phyloP scores from a whole-genome alignment of 345 rosid species.

The Camelina neglecta region DNA sequence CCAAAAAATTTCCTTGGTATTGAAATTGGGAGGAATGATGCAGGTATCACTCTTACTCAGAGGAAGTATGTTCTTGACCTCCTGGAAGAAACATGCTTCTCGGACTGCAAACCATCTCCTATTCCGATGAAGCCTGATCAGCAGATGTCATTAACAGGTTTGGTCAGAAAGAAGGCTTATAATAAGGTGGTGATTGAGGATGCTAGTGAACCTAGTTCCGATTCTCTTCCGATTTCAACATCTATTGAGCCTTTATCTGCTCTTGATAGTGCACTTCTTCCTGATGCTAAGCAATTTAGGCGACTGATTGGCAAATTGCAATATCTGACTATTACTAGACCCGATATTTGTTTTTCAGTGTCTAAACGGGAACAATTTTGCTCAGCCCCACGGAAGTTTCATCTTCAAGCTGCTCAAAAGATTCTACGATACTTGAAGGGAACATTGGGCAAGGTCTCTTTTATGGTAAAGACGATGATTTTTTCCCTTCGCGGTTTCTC shows the following conservation, averaged over 20 bases:
- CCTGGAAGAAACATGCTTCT: not conserved
- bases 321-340: not conserved
- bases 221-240: too few species aligned
- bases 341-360: not conserved
- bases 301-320: not conserved
- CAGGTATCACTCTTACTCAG: not conserved
- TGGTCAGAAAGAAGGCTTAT: too few species aligned
- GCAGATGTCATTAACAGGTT: not conserved
- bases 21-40: accelerated
- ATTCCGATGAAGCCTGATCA: not conserved
- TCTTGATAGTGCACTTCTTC: accelerated
- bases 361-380: not conserved
- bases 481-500: not conserved
- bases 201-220: too few species aligned
- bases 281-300: accelerated
- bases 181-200: too few species aligned
- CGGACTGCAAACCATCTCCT: not conserved
- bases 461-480: not conserved
- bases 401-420: not conserved
- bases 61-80: not conserved
- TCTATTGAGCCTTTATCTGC: too few species aligned
- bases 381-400: not conserved
- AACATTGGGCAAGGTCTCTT: not conserved
- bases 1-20: not conserved
- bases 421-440: not conserved